Conservation (phyloP, 352 stramenopile genomes). For the Phytophthora foliorum region DNA sequence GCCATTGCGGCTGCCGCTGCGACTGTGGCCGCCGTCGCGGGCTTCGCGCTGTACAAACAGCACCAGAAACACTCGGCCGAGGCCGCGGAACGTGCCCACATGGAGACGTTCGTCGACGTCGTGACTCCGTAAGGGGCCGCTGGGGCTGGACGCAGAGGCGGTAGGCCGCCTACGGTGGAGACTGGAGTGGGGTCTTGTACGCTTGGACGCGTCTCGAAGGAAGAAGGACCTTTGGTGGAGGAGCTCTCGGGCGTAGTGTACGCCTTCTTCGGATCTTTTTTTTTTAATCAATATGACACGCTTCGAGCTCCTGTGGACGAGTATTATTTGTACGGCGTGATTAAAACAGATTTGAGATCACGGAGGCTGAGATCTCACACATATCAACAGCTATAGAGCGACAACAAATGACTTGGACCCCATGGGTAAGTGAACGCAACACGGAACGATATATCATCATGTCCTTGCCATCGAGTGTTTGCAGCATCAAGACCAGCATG, state of each 20-base stretch:
- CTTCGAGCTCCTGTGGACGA: slow-evolving; percentile 5
- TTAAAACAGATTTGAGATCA: not conserved
- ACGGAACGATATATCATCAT: not conserved
- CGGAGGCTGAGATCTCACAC: slow-evolving; percentile 1
- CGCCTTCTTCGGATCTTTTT: slow-evolving; percentile 30
- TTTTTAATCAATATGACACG: slow-evolving; percentile 22
- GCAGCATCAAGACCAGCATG: not conserved
- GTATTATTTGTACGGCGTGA: slow-evolving; percentile 2
- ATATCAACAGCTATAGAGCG: not conserved
- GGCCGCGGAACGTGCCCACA: slow-evolving; percentile 9
- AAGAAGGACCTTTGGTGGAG: too few species aligned
- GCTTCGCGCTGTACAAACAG: slow-evolving; percentile 50
- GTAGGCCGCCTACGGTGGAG: slow-evolving; percentile 30
- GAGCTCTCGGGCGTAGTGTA: slow-evolving; percentile 6
- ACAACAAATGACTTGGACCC: not conserved
- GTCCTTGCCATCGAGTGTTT: too few species aligned
- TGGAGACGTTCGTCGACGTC: slow-evolving; percentile 38
- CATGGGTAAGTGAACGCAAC: not conserved
- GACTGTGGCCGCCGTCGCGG: slow-evolving; percentile 37
- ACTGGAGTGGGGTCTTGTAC: slow-evolving; percentile 5
- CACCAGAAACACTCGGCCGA: slow-evolving; percentile 36
- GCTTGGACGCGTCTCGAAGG: slow-evolving; percentile 36
- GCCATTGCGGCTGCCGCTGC: slow-evolving; percentile 36
- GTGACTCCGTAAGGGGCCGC: slow-evolving; percentile 40
- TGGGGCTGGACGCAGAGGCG: slow-evolving; percentile 10